phyloP scores from a whole-genome alignment of 352 stramenopile genomes.

The Phytopythium helicoides region DNA sequence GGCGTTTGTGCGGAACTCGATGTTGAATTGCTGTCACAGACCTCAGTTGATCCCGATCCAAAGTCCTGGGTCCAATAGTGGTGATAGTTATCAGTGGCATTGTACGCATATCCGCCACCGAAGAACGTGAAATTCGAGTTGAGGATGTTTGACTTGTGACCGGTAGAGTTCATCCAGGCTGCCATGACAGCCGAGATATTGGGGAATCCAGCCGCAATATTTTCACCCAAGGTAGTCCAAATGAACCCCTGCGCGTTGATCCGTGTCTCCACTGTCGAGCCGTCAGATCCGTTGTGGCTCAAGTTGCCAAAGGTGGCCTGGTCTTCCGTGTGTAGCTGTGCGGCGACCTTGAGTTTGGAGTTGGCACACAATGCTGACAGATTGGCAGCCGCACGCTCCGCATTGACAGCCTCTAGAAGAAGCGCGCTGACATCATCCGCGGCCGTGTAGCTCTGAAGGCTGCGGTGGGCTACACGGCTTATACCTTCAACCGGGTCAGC shows the following conservation, averaged over 20 bases:
- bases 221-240: constrained; percentile 11
- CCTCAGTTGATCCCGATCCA: constrained; percentile 6
- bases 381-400: not conserved
- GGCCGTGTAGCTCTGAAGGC: constrained; percentile 4
- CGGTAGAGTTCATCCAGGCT: constrained; percentile 51
- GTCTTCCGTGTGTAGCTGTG: constrained; percentile 19
- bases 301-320: constrained; percentile 17
- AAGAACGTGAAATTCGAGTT: constrained; percentile 19
- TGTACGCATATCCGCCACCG: constrained; percentile 31
- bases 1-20: too few species aligned
- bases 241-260: constrained; percentile 12
- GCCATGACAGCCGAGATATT: constrained; percentile 40
- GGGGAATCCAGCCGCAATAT: constrained; percentile 28
- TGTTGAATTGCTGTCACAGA: not conserved
- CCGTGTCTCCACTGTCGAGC: constrained; percentile 11
- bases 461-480: too few species aligned
- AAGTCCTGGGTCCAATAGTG: constrained; percentile 71
- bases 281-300: constrained; percentile 15
- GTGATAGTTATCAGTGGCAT: constrained; percentile 17
- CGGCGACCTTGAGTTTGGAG: constrained; percentile 13
- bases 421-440: not conserved
- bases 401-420: constrained; percentile 1
- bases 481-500: too few species aligned
- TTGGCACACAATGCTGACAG: constrained; percentile 16
- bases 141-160: constrained; percentile 52